Base-by-base conservation (phyloP, 2,329 filamentous ascomycete genomes). In the Xylaria sp. region DNA sequence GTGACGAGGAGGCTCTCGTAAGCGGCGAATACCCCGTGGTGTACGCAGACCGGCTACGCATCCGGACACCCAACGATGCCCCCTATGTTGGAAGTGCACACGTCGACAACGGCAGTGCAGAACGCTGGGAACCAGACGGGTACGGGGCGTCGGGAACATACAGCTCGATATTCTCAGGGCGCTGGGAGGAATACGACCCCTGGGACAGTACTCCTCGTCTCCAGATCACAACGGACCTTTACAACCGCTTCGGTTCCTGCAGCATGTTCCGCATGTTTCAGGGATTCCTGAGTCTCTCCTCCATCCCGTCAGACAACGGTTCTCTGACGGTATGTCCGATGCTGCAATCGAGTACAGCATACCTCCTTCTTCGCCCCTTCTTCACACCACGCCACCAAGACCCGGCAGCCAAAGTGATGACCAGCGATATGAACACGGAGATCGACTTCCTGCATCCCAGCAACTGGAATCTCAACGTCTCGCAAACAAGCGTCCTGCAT, bases 251-350 rank as follows among this genome's bases (percentile, higher is more conserved):
- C 0, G 91, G 92, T 0, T 85, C 89, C 0, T 96, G 91, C 74
- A 88, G 82, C 59, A 91, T 91, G 78, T 92, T 96, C 75, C 83
- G 92, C 23, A 89, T 91, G 81, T 93, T 90, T 73, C 92, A 96
- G 75, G 92, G 91, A n/a, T 96, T 92, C 91, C 75, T 96, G 57
- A 83, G 83, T 57, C 86, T 96, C 78, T 91, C 87, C 53, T 75
- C 79, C n/a, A 87, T 85, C 0, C 84, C 81, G 0, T 89, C 91
- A 0, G 80, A 81, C 4, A 84, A 92, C 75, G 92, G 92, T 1
- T 92, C 91, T 0, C 75, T 96, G 56, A 80, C 89, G 39, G 88
- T 95, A 0, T 92, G 92, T 68, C 92, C 92, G 1, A 79, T 95
- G 63, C 76, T 94, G 46, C 81, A 82, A 63, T 82, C 90, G 60